A percentile compares a stretch with the other conserved stretches of the same genome.
Conservation (phyloP, 2,329 filamentous ascomycete genomes). For the Sarocladium strictum region DNA sequence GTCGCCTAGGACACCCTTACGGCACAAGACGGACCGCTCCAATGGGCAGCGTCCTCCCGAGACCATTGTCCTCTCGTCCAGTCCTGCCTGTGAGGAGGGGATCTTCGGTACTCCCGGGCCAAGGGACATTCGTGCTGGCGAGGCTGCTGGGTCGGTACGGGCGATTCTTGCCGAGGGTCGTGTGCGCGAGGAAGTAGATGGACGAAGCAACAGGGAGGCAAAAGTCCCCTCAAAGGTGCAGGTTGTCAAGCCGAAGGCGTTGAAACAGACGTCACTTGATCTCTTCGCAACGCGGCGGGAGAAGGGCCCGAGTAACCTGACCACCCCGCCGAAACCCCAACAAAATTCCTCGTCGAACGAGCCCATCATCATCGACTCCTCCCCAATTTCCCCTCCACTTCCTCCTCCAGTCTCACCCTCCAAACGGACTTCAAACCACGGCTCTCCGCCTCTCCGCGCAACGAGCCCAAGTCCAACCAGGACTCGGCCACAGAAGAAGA, state of each 20-base stretch:
- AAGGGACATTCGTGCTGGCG: background rate
- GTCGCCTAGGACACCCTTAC: slow-evolving; percentile 30
- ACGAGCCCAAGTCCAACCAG: slow-evolving; percentile 13
- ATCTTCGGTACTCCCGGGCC: background rate
- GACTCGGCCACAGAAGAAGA: slow-evolving; percentile 23
- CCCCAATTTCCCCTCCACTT: slow-evolving; percentile 1
- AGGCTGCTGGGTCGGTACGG: slow-evolving; percentile 20
- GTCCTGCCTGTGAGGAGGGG: slow-evolving; percentile 24
- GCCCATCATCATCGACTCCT: slow-evolving; percentile 10
- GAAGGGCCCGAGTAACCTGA: slow-evolving; percentile 8
- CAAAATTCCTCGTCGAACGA: slow-evolving; percentile 1
- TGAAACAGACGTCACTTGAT: slow-evolving; percentile 29
- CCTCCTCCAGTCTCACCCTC: background rate
- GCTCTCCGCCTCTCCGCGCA: background rate
- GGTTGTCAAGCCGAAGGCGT: slow-evolving; percentile 12
- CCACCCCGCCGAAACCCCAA: slow-evolving; percentile 9
- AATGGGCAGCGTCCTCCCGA: slow-evolving; percentile 19
- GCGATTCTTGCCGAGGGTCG: slow-evolving; percentile 15
- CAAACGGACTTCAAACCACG: background rate
- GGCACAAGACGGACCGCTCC: background rate
- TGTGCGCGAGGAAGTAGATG: slow-evolving; percentile 9
- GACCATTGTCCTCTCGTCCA: slow-evolving; percentile 40
- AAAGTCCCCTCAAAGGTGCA: slow-evolving; percentile 14
- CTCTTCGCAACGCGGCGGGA: slow-evolving; percentile 18
- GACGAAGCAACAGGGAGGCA: slow-evolving; percentile 5